A percentile compares a stretch with the other conserved stretches of the same genome.
Evolutionary conservation across 1,284 basidiomycete species (phyloP).

Genomic region (Cryptococcus maquisensis): DNA sequence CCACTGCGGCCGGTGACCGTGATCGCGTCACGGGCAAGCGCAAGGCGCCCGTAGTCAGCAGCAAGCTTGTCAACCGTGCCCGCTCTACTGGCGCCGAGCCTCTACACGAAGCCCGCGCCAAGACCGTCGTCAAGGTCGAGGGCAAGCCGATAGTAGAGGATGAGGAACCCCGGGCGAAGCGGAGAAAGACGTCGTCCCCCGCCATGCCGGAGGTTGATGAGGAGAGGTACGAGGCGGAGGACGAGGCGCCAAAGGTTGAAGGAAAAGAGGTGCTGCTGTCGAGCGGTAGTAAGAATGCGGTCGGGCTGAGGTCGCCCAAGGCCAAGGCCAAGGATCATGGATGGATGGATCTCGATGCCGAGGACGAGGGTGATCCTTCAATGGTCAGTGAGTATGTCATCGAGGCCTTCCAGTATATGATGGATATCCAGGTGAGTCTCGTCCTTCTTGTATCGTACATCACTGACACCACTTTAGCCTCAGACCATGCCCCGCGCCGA

Average conservation of each 20-base stretch:
- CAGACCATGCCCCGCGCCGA: constrained; percentile 77
- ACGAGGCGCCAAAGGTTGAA: constrained; percentile 28
- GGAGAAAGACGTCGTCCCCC: constrained; percentile 38
- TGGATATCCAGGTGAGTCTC: constrained; percentile 57
- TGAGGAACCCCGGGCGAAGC: constrained; percentile 35
- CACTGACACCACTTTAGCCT: constrained; percentile 54
- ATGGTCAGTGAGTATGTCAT: constrained; percentile 97
- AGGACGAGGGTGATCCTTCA: constrained; percentile 87
- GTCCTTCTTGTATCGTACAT: neutral
- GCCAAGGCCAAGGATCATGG: constrained; percentile 53
- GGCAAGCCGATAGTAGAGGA: constrained; percentile 9
- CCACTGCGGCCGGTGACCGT: constrained; percentile 9
- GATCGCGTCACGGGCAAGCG: constrained; percentile 25
- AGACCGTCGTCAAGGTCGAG: neutral
- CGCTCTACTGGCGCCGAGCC: constrained; percentile 20
- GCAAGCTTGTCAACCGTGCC: constrained; percentile 14
- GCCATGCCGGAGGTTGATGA: constrained; percentile 2
- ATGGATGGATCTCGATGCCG: constrained; percentile 84
- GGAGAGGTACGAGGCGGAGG: constrained; percentile 17
- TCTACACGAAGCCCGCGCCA: constrained; percentile 1
- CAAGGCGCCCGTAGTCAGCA: constrained; percentile 16
- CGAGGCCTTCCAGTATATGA: constrained; percentile 92
- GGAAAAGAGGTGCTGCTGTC: constrained; percentile 34
- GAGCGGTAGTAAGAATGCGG: constrained; percentile 25
- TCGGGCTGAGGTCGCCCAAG: constrained; percentile 25